Conservation (phyloP, 1,139 yeast species). For the Taphrina pruni region DNA sequence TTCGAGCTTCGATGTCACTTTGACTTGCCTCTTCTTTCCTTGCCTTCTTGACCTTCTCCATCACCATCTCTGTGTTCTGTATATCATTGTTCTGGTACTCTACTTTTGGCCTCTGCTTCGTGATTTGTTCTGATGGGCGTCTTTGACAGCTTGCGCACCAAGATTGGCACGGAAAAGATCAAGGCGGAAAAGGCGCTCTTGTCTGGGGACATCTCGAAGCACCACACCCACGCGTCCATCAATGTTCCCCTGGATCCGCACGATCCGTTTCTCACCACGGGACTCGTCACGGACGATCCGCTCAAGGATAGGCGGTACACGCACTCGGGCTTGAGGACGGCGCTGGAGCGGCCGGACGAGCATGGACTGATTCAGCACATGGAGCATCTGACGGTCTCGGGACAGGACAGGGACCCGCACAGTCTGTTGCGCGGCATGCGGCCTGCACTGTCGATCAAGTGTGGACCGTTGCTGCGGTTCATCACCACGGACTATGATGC, state of each 20-base stretch:
- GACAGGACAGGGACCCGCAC: conserved; percentile 28
- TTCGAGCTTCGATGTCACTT: too few relatives aligned
- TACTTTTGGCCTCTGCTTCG: too few relatives aligned
- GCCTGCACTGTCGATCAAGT: conserved; percentile 34
- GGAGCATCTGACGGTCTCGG: conserved; percentile 38
- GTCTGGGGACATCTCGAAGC: conserved; percentile 10
- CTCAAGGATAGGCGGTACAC: conserved; percentile 40
- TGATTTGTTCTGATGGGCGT: conserved; percentile 19
- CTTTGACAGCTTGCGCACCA: conserved; percentile 33
- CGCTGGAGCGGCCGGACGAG: conserved; percentile 23
- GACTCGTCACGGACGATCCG: conserved; percentile 40
- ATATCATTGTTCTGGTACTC: too few relatives aligned
- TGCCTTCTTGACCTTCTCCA: too few relatives aligned
- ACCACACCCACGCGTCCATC: conserved; percentile 30
- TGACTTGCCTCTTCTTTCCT: too few relatives aligned
- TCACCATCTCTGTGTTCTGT: too few relatives aligned
- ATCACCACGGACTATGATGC: conserved; percentile 20
- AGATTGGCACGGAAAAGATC: conserved; percentile 33
- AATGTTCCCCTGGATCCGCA: conserved; percentile 34
- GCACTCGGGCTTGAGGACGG: conserved; percentile 23
- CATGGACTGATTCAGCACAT: conserved; percentile 37
- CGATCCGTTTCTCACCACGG: conserved; percentile 40
- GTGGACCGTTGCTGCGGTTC: conserved; percentile 39
- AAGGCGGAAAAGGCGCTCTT: conserved; percentile 21
- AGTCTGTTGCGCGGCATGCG: conserved; percentile 33